Percentiles rank a stretch among this genome's conserved stretches.
Evolutionary conservation across 805 yeast species (phyloP).

Genomic region (Ogataea glucozyma): DNA sequence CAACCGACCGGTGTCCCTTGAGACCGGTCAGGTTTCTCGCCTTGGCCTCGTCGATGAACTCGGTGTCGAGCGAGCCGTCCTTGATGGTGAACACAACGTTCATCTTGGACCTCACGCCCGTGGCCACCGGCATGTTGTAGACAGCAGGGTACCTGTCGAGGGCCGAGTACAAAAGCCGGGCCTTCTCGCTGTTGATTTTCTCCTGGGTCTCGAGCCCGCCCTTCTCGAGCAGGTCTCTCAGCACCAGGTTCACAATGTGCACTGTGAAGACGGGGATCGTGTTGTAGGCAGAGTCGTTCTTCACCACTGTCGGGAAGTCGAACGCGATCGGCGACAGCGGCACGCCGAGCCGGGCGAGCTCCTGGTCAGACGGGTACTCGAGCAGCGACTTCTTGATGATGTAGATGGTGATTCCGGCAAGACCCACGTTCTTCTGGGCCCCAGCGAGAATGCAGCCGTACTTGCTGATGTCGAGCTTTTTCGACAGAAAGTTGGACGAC

Average conservation of each 20-base stretch:
- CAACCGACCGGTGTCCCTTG: constrained; percentile 96
- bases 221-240: constrained; percentile 54
- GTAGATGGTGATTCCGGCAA: constrained; percentile 92
- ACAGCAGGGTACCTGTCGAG: constrained; percentile 67
- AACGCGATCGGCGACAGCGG: constrained; percentile 88
- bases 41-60: constrained; percentile 68
- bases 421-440: constrained; percentile 96
- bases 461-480: constrained; percentile 74
- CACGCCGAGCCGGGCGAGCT: constrained; percentile 56
- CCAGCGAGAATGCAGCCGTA: constrained; percentile 95
- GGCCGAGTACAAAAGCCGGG: constrained; percentile 59
- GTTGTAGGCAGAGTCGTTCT: constrained; percentile 91
- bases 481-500: constrained; percentile 89
- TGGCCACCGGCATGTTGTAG: constrained; percentile 66
- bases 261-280: constrained; percentile 93
- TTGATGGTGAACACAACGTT: constrained; percentile 85
- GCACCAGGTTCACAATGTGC: constrained; percentile 79
- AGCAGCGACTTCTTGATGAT: constrained; percentile 82
- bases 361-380: constrained; percentile 63
- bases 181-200: constrained; percentile 58
- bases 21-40: constrained; percentile 68
- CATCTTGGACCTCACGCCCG: constrained; percentile 77
- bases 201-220: constrained; percentile 78
- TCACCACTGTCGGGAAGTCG: constrained; percentile 82
- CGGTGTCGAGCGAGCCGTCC: constrained; percentile 56